Evolutionary conservation across 345 rosid species (phyloP).

Genomic region (Mallotus nudiflorus): DNA sequence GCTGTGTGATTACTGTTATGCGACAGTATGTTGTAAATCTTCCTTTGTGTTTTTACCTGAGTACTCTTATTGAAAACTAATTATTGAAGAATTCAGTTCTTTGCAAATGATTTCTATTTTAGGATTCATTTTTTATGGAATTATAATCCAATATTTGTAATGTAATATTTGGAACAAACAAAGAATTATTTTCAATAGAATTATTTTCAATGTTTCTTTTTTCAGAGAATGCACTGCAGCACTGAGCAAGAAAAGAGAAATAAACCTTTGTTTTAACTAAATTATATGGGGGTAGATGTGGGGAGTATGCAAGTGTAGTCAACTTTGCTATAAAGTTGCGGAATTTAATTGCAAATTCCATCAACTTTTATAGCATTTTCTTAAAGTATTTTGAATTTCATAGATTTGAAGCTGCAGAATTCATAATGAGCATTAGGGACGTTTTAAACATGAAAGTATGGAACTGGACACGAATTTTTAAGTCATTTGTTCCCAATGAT

Average conservation of each 20-base stretch:
- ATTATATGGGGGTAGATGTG: neutral
- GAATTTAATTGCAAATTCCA: slow-evolving; percentile 9
- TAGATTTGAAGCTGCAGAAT: neutral
- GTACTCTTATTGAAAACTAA: neutral
- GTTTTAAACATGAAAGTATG: neutral
- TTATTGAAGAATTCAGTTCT: neutral
- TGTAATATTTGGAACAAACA: neutral
- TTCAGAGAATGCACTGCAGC: too few species aligned
- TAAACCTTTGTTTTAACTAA: neutral
- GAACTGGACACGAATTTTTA: neutral
- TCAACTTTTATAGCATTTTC: neutral
- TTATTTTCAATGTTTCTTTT: neutral
- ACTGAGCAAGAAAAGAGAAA: neutral
- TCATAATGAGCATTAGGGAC: neutral
- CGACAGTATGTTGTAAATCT: slow-evolving; percentile 72
- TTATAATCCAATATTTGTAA: too few species aligned
- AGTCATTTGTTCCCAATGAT: neutral
- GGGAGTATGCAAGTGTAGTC: neutral
- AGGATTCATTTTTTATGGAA: neutral
- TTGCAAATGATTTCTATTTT: neutral
- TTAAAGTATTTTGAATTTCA: neutral
- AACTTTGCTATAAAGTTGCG: neutral
- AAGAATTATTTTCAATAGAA: too few species aligned
- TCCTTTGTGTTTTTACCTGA: neutral
- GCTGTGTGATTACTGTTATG: slow-evolving; percentile 91